Evolutionary conservation across 2,329 filamentous ascomycete species (phyloP), one percentile per base, ranked within the genome.

Genomic region (Thermoascus crustaceus): DNA sequence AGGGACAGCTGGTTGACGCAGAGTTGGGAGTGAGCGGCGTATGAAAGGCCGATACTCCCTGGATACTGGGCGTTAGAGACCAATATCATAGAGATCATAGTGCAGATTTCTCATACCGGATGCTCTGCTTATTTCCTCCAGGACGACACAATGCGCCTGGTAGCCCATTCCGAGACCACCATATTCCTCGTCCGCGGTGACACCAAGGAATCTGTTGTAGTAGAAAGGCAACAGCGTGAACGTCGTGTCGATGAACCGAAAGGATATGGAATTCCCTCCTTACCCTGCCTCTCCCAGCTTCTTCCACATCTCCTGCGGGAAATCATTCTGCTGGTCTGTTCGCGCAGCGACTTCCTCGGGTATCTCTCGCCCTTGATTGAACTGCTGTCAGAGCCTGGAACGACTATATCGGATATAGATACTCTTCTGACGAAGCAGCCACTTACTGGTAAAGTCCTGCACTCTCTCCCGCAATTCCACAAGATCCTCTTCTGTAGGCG

Each of bases 1-100:
- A 98, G 72, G 65, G 88, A 86, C 32, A 98, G 69, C 66, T 98
- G 91, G 63, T 98, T 98, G 40, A 96, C 82, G 65, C 91, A 96
- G 34, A 98, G 73, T 62, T 98, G 91, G 19, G 84, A 91, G 64
- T 98, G 91, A 5, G 91, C 91, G 2, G 89, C 89, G 60, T 96
- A 98, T 48, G 85, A 94, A 30, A 98, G 74, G 0, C 78, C 89
- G 19, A 62, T 61, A 42, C 61, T 64, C 38, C 61, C 61, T 64
- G 32, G 18, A 21, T 7, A 14, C 9, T 7, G 9, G 6, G 9
- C 13, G 13, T 18, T 29, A 13, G 16, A 13, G 1, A 6, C 9
- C 7, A 18, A 6, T 5, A 32, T 6, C 14, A 21, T 9, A 10
- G 9, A 10, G 11, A 23, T 5, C 23, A 3, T 17, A 10, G 13